phyloP scores from a whole-genome alignment of 192 early-diverging fungal species.

The Entomortierella chlamydospora region DNA sequence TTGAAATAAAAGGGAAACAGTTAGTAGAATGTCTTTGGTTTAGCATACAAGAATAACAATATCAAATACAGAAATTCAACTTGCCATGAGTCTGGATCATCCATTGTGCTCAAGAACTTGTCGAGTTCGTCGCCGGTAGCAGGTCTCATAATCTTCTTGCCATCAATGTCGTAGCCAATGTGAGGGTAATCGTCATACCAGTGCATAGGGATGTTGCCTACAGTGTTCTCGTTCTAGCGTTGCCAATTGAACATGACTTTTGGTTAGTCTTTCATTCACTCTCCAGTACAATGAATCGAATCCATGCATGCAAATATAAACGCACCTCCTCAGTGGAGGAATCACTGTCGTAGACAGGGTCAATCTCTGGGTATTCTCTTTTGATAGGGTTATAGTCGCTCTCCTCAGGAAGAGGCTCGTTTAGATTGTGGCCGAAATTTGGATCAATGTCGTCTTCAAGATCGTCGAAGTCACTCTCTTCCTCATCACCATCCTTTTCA shows the following conservation, averaged over 20 bases:
- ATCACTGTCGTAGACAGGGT: conserved; percentile 93
- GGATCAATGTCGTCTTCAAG: conserved; percentile 34
- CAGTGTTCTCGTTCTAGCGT: conserved; percentile 80
- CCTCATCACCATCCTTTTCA: conserved; percentile 62
- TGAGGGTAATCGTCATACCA: conserved; percentile 98
- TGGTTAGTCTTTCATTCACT: too few relatives aligned
- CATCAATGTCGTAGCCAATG: conserved; percentile 95
- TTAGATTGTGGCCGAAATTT: conserved; percentile 44
- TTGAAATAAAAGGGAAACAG: not conserved
- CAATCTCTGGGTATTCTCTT: conserved; percentile 83
- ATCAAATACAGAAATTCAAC: not conserved
- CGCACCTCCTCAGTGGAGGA: conserved; percentile 90
- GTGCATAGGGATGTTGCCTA: conserved; percentile 96
- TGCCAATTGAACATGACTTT: not conserved
- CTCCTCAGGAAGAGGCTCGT: conserved; percentile 50
- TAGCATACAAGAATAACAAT: not conserved
- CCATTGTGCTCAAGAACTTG: conserved; percentile 90
- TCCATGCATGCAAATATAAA: not conserved
- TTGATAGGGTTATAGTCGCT: conserved; percentile 56
- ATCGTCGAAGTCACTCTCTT: conserved; percentile 55
- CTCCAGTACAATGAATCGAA: too few relatives aligned
- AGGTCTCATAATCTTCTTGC: conserved; percentile 92
- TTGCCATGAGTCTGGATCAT: conserved; percentile 92
- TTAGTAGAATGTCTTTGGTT: not conserved
- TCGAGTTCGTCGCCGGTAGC: conserved; percentile 93